Base-by-base conservation (phyloP, 2,329 filamentous ascomycete species). In the Cryphonectria japonica region DNA sequence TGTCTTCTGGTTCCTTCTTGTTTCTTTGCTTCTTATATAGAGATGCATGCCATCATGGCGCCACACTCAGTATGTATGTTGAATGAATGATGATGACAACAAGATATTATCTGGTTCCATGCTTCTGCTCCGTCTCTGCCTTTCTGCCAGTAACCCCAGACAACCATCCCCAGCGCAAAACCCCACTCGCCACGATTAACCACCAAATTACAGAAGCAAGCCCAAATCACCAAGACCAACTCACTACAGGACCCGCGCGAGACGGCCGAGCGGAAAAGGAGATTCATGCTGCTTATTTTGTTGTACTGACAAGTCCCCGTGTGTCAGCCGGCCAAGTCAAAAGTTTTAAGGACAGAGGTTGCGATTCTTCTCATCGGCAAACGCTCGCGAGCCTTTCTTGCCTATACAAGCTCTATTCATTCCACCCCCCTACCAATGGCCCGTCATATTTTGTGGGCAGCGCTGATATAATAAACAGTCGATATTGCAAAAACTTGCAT, bases 21-120 rank as follows among this genome's bases (percentile, higher is more conserved):
- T 3, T n/a, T 22, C 7, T 50, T 8, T 19, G 19, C 19, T 50
- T 50, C 19, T 32, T 65, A 69, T 60, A 70, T 71, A 71, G 64
- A 73, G 67, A 73, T 59, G 54, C 65, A 65, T 69, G 69, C 69
- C 69, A 59, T 67, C 71, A 73, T 67, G 71, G 71, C 71, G 64
- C 67, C 60, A 64, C 57, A 70, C 52, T 22, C 54, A 32, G n/a
- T 60, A 66, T 71, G 66, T 71, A 71, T 54, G 66, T 64, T 32
- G 57, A 66, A 72, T 63, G 71, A 59, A 72, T 67, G 70, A 41
- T 59, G 71, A 72, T 68, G 64, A 59, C 50, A 67, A 50, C 34
- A 68, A 60, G 34, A 39, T 8, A 11, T 70, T 8, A 14, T 70
- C 26, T n/a, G 52, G 64, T 65, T 63, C 64, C 59, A 16, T 59